Evolutionary conservation across 202 grass and related monocot genomes (phyloP), one percentile per base, ranked within the genome.

Genomic region (Schoenoplectus triqueter): DNA sequence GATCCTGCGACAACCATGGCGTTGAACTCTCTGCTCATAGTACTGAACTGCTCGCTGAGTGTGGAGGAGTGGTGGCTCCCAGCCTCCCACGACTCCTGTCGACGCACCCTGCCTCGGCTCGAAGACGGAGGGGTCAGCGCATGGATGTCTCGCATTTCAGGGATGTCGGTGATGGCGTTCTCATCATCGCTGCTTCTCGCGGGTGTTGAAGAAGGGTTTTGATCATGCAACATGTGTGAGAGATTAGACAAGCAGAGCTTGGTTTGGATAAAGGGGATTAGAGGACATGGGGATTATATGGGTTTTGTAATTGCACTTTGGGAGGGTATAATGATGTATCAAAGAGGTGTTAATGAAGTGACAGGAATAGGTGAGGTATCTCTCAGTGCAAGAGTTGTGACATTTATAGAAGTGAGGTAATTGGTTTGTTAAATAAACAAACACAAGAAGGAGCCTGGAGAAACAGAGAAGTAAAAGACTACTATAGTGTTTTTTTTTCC

Each of bases 1-100:
- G 86, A 85, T 64, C 90, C 92, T 49, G 88, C 90, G 88, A 89
- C 90, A 85, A 94, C 92, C 92, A 94, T 92, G 82, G 92, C 92
- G 52, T 87, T 92, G 92, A 94, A 94, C 88, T 94, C 92, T 80
- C 88, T 88, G 92, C 92, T 92, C 90, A 92, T 94, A 90, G 92
- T 92, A 88, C 86, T 92, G 88, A 89, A 90, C 82, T 94, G 92
- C 90, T 92, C 90, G 22, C 90, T 89, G 66, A 87, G 86, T 15
- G 84, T 87, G 10, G 80, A 19, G 21, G 90, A 94, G 22, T 85
- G 86, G 86, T 84, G 90, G 88, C 88, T 92, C 60, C 88, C 90
- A 7, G 89, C 86, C 80, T 94, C 92, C 92, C 92, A 94, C 82
- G 90, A 91, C 74, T 86, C 78, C 68, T 85, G 87, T 0, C 64